phyloP scores from a whole-genome alignment of 371 early-diverging fungal genomes.

The Mortierella sp. region DNA sequence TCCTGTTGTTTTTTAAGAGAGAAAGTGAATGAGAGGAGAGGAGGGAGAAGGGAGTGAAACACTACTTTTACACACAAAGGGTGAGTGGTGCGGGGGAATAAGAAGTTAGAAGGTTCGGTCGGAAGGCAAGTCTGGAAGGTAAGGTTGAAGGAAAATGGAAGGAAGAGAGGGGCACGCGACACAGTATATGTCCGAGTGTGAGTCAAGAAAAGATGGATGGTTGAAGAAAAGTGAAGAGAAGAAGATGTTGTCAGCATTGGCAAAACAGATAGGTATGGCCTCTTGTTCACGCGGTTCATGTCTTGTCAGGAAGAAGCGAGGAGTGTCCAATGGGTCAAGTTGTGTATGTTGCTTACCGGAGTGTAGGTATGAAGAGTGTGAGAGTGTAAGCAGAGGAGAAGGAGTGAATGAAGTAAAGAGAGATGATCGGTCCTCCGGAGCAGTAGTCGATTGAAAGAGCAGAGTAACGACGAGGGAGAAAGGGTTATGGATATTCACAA shows the following conservation, averaged over 20 bases:
- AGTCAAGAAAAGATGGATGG: not conserved
- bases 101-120: not conserved
- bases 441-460: constrained; percentile 2
- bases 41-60: not conserved
- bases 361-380: not conserved
- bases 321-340: not conserved
- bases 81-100: not conserved
- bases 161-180: not conserved
- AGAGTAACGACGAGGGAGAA: not conserved
- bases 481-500: not conserved
- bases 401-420: too few species aligned
- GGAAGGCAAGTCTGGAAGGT: not conserved
- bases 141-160: not conserved
- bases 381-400: constrained; percentile 10
- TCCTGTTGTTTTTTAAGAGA: not conserved
- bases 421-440: not conserved
- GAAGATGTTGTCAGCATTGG: not conserved
- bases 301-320: not conserved
- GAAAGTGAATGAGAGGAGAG: not conserved
- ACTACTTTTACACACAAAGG: too few species aligned
- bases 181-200: not conserved
- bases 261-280: too few species aligned
- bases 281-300: not conserved
- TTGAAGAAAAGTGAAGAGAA: not conserved
- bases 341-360: constrained; percentile 3